Base-by-base conservation (phyloP, 495 filamentous ascomycete species). In the Penicillium pulvis region DNA sequence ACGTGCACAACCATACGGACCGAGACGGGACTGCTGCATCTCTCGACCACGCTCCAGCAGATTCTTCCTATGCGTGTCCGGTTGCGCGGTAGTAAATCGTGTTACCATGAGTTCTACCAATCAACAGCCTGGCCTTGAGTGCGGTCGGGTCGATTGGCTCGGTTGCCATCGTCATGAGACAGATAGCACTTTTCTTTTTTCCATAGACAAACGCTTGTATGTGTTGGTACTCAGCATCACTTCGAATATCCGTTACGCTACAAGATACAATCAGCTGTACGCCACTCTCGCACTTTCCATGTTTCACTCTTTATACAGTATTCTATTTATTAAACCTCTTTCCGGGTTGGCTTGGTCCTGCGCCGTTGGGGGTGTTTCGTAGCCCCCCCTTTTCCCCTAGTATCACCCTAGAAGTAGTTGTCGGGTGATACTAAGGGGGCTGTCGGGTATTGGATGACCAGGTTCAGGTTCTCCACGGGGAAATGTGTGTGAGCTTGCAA, bases 21-120 rank as follows among this genome's bases (percentile, higher is more conserved):
- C 51, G 62, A 57, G 62, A 67, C 62, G 59, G 59, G 53, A 70
- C 56, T 64, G 56, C 55, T 59, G 62, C 62, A 66, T 56, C 50
- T 57, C 56, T 51, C 60, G 51, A 54, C 28, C 51, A 51, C 20
- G 46, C 53, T 60, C 57, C 43, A 64, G 36, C 54, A 59, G 56
- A 62, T 53, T 59, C 52, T 47, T 62, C 56, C 26, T 51, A 62
- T 67, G 66, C 60, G 64, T 58, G 59, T 54, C 64, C 51, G 56
- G 61, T 62, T 69, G 61, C 17, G 61, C 52, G 57, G 56, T 60
- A 46, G 50, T 55, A 53, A 49, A 58, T 55, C 26, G 67, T 70
- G 64, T 65, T 20, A 70, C 67, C 64, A 49, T 67, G 10, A 26
- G 23, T 33, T 30, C 58, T 60, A 42, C 55, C 67, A 67, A 64